Percentiles rank a stretch among this genome's conserved stretches.
Conservation (phyloP, 2,329 filamentous ascomycete genomes). For the Colletotrichum somersetense region DNA sequence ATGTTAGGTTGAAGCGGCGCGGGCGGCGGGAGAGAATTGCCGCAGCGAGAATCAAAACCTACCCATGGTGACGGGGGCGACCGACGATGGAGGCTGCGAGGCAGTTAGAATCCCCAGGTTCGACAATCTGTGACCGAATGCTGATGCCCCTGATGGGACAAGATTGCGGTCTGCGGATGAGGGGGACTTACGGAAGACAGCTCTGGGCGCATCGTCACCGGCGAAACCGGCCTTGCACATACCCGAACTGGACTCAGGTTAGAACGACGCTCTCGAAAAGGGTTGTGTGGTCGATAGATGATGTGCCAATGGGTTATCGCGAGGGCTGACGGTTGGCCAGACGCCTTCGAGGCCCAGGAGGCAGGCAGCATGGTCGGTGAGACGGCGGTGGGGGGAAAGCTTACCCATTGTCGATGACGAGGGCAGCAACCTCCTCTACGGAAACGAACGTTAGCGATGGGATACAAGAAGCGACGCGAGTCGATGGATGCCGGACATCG, state of each 20-base stretch:
- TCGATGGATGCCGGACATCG: slow-evolving; percentile 29
- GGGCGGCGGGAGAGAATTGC: slow-evolving; percentile 6
- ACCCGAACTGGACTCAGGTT: slow-evolving; percentile 82
- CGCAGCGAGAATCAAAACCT: slow-evolving; percentile 60
- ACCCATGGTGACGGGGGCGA: slow-evolving; percentile 99
- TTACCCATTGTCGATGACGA: slow-evolving; percentile 99
- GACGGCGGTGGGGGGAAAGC: slow-evolving; percentile 60
- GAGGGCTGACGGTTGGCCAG: slow-evolving; percentile 21
- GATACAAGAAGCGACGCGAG: slow-evolving; percentile 1
- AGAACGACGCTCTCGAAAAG: slow-evolving; percentile 47
- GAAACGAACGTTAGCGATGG: slow-evolving; percentile 57
- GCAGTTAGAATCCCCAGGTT: slow-evolving; percentile 51
- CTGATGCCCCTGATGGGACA: slow-evolving; percentile 23
- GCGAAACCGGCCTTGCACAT: slow-evolving; percentile 99
- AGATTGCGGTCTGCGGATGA: slow-evolving; percentile 45
- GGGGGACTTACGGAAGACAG: slow-evolving; percentile 96
- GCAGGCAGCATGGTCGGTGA: slow-evolving; percentile 52
- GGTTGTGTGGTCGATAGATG: slow-evolving; percentile 28
- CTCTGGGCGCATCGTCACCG: slow-evolving; percentile 99
- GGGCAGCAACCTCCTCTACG: slow-evolving; percentile 99
- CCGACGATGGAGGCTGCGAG: slow-evolving; percentile 95
- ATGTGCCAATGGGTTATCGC: slow-evolving; percentile 38
- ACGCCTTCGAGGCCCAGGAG: slow-evolving; percentile 26
- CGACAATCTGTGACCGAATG: slow-evolving; percentile 2
- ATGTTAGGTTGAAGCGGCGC: slow-evolving; percentile 49